Percentiles rank a stretch among this genome's conserved stretches.
Evolutionary conservation across 2,329 filamentous ascomycete genomes (phyloP).

Genomic region (Penicillium hordei): DNA sequence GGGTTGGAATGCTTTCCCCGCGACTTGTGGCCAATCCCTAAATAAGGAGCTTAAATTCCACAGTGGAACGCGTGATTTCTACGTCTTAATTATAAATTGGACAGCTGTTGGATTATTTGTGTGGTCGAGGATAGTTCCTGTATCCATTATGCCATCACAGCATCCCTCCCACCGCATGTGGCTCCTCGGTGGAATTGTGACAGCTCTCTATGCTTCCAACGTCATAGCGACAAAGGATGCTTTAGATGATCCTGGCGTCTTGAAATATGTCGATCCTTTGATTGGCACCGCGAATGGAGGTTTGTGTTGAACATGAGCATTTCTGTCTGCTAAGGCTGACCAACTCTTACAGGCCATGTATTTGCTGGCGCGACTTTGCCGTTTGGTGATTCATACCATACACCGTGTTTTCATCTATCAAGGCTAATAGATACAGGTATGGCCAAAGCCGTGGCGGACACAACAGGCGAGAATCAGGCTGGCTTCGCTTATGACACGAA

Average conservation of each 20-base stretch:
- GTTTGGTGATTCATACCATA: slow-evolving; percentile 40
- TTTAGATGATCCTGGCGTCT: slow-evolving; percentile 30
- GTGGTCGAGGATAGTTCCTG: neutral
- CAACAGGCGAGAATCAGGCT: slow-evolving; percentile 55
- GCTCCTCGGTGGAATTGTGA: slow-evolving; percentile 6
- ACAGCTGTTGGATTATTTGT: neutral
- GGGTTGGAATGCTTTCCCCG: slow-evolving; percentile 21
- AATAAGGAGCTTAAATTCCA: slow-evolving; percentile 13
- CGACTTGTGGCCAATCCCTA: slow-evolving; percentile 6
- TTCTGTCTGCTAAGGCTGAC: neutral
- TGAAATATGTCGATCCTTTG: slow-evolving; percentile 51
- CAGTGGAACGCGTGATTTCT: neutral
- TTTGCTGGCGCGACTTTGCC: slow-evolving; percentile 58
- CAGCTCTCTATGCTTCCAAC: slow-evolving; percentile 12
- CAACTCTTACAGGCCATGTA: slow-evolving; percentile 49
- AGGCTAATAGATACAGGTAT: slow-evolving; percentile 39
- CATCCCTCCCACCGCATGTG: neutral
- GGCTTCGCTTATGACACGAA: slow-evolving; percentile 56
- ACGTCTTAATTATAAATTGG: neutral
- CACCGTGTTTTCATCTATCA: neutral
- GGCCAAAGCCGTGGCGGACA: slow-evolving; percentile 58
- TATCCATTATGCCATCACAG: slow-evolving; percentile 11
- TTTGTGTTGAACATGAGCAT: slow-evolving; percentile 10
- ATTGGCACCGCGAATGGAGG: slow-evolving; percentile 57
- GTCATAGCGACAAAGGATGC: slow-evolving; percentile 1